A percentile compares a stretch with the other conserved stretches of the same genome.
These are phyloP conservation scores for Silene vulgaris DNA, from an alignment of 179 eudicot species.

Conservation along the genomic window DNA sequence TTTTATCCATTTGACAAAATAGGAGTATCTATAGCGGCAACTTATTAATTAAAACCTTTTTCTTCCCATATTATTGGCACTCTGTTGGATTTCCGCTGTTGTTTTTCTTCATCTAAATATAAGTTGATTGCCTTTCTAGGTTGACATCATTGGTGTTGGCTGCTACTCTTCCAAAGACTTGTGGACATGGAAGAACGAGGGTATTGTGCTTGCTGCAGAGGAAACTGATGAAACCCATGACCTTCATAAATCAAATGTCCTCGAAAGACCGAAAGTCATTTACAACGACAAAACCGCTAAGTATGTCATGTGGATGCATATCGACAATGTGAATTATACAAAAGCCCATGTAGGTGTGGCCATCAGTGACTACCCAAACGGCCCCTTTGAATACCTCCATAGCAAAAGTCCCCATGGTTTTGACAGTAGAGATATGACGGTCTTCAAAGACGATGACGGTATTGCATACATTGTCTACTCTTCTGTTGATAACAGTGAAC, in stretches of 20 bases:
- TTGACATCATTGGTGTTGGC: constrained; percentile 87
- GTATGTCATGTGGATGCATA: constrained; percentile 99
- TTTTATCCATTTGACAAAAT: too few relatives aligned
- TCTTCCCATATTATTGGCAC: not conserved
- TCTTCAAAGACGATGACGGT: constrained; percentile 86
- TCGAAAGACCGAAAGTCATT: constrained; percentile 92
- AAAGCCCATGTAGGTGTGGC: constrained; percentile 88
- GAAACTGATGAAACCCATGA: constrained; percentile 75
- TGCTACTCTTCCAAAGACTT: constrained; percentile 96
- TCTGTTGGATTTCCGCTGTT: not conserved
- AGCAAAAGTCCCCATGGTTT: constrained; percentile 79
- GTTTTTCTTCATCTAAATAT: not conserved
- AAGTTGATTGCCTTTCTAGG: constrained; percentile 37
- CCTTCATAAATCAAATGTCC: constrained; percentile 79
- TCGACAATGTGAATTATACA: constrained; percentile 81
- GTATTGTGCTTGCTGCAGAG: constrained; percentile 78
- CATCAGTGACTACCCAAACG: constrained; percentile 58
- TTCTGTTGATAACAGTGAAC: constrained; percentile 81
- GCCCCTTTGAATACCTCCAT: constrained; percentile 75
- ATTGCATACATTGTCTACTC: constrained; percentile 81
- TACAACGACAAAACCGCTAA: constrained; percentile 62
- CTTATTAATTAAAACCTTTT: not conserved
- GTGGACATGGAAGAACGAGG: constrained; percentile 96
- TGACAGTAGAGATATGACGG: constrained; percentile 88
- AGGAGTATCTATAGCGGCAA: too few relatives aligned